phyloP scores from a whole-genome alignment of 2,329 filamentous ascomycete species.

The Hypoxylon sp. region DNA sequence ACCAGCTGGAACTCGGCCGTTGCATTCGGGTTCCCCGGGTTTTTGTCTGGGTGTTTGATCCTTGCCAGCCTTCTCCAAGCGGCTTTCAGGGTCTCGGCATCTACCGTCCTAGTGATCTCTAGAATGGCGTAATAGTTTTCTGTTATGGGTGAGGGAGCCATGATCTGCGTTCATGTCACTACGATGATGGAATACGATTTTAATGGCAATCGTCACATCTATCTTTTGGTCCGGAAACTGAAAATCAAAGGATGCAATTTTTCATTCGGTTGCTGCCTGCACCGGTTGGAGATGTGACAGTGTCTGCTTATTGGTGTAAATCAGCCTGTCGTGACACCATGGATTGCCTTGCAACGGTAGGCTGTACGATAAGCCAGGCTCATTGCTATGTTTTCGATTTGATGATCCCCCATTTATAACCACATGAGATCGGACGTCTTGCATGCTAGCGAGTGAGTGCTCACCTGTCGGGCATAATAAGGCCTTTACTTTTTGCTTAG shows the following conservation, averaged over 20 bases:
- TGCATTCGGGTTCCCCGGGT: conserved; percentile 32
- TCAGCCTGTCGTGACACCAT: background rate
- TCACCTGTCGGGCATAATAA: too few species aligned
- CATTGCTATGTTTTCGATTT: too few species aligned
- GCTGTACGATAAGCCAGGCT: too few species aligned
- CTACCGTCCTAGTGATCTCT: conserved; percentile 23
- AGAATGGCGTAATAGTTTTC: conserved; percentile 39
- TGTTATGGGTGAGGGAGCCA: conserved; percentile 18
- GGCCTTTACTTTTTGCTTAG: too few species aligned
- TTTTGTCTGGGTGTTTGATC: conserved; percentile 40
- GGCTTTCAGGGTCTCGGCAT: conserved; percentile 18
- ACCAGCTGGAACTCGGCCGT: conserved; percentile 40
- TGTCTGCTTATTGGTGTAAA: background rate
- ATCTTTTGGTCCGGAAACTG: background rate
- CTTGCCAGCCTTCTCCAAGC: conserved; percentile 38
- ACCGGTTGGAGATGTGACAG: background rate
- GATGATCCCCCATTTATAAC: too few species aligned
- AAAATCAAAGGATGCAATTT: background rate
- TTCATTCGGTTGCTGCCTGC: background rate
- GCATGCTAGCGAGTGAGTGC: too few species aligned
- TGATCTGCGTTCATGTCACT: background rate
- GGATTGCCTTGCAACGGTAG: too few species aligned
- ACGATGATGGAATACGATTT: background rate
- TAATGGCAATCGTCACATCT: background rate
- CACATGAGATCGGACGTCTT: too few species aligned